Conservation (phyloP, 2,329 filamentous ascomycete genomes). For the Fusarium beomiforme region DNA sequence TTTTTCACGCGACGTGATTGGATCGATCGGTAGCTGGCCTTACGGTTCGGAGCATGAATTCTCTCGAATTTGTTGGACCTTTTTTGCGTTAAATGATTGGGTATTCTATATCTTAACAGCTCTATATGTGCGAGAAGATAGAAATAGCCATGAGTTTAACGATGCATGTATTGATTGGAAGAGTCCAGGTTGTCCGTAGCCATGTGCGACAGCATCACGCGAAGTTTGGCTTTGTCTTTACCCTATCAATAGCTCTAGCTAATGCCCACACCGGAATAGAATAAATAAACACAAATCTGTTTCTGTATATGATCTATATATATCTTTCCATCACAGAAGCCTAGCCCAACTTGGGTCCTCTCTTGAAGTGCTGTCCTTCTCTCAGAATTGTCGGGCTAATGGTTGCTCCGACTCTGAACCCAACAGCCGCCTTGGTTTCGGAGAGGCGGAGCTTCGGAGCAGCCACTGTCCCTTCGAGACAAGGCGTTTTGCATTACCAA, state of each 20-base stretch:
- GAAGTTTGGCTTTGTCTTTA: no score
- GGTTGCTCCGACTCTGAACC: neutral
- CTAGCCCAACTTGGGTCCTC: neutral
- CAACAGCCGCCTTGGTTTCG: no score
- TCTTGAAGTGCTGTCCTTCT: neutral
- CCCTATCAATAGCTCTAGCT: no score
- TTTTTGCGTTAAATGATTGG: neutral
- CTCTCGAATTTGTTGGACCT: neutral
- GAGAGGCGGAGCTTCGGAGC: neutral
- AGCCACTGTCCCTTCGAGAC: no score
- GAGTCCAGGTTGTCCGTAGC: no score
- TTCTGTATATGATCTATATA: neutral
- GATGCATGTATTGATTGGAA: no score
- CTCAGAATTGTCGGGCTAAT: neutral
- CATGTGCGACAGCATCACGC: accelerated
- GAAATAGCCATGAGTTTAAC: no score
- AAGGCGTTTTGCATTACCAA: no score
- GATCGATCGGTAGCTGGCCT: neutral
- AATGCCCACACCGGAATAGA: no score
- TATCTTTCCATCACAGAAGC: neutral
- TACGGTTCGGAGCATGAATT: neutral
- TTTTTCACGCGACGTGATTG: neutral
- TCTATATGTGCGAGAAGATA: no score
- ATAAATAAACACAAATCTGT: accelerated
- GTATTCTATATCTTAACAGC: accelerated